These are phyloP conservation scores for Setaria viridis DNA, from an alignment of 202 grass and related monocot genomes.

Conservation along the genomic window DNA sequence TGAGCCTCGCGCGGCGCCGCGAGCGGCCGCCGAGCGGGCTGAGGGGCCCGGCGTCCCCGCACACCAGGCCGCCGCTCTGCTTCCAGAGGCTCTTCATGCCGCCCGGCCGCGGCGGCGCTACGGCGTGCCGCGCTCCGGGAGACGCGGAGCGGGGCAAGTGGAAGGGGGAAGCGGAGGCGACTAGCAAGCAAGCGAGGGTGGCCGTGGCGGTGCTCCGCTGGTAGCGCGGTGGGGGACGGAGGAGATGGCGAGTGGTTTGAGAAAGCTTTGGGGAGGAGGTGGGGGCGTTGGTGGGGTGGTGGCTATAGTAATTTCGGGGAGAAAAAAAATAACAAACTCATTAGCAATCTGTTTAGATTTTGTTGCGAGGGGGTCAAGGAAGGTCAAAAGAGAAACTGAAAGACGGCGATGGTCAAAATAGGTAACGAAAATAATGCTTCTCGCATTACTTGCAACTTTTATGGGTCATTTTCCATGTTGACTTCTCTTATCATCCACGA, in stretches of 20 bases:
- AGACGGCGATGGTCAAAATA: background rate
- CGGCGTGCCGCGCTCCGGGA: background rate
- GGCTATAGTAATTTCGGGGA: conserved; percentile 3
- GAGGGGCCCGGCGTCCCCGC: conserved; percentile 26
- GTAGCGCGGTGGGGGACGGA: background rate
- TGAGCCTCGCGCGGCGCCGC: conserved; percentile 58
- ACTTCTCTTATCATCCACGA: background rate
- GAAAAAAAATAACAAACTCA: background rate
- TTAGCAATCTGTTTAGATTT: background rate
- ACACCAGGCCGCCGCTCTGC: conserved; percentile 57
- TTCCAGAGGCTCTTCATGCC: conserved; percentile 62
- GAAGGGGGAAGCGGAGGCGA: background rate
- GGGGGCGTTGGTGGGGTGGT: background rate
- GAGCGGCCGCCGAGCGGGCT: conserved; percentile 41
- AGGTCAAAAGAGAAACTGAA: conserved; percentile 4
- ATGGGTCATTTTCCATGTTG: background rate
- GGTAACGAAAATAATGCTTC: background rate
- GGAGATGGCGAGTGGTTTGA: conserved; percentile 28
- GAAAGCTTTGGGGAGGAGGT: background rate
- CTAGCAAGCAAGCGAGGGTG: conserved; percentile 7
- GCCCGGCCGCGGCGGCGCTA: background rate
- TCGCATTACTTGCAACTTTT: background rate
- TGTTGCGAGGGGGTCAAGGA: background rate
- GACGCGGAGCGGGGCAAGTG: conserved; percentile 11
- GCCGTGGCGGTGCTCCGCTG: background rate